Percentiles rank a stretch among this genome's conserved stretches.
These are phyloP conservation scores for Sodiomyces alkalinus DNA, from an alignment of 2,329 filamentous ascomycete genomes.

Conservation along the genomic window DNA sequence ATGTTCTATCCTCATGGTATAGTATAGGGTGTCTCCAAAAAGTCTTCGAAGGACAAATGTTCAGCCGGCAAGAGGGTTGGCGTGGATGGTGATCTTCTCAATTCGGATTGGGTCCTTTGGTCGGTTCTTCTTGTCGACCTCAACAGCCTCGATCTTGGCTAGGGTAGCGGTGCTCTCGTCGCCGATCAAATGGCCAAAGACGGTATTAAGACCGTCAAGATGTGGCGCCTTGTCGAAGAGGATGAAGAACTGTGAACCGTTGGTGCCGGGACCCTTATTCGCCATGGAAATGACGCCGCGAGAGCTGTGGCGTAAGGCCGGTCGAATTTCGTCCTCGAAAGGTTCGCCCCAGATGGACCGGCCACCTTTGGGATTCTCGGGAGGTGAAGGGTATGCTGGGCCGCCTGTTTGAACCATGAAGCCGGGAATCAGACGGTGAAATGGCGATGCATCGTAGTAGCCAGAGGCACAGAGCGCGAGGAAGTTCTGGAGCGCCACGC, in stretches of 20 bases:
- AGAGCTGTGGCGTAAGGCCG: constrained; percentile 50
- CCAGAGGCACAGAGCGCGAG: constrained; percentile 69
- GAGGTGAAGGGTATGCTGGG: constrained; percentile 32
- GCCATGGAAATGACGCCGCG: constrained; percentile 65
- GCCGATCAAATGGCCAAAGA: constrained; percentile 61
- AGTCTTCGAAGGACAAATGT: no score
- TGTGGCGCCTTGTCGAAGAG: constrained; percentile 65
- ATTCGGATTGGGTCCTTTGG: constrained; percentile 54
- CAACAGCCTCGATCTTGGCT: constrained; percentile 53
- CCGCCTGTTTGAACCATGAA: constrained; percentile 74
- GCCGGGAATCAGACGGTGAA: constrained; percentile 64
- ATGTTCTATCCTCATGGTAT: no score
- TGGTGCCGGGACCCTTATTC: constrained; percentile 59
- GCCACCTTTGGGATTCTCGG: constrained; percentile 50
- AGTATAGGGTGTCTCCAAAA: no score
- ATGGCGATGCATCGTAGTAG: constrained; percentile 61
- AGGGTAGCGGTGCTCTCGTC: constrained; percentile 50
- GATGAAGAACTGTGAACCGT: constrained; percentile 72
- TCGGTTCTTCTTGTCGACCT: constrained; percentile 64
- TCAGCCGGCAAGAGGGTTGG: constrained; percentile 59
- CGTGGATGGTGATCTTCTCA: constrained; percentile 57
- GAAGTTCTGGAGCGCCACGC: constrained; percentile 61
- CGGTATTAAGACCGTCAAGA: constrained; percentile 70
- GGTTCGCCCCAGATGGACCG: constrained; percentile 57
- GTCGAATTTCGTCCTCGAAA: constrained; percentile 72